Conservation (phyloP, 768 basidiomycete species). For the Xerocomus brunneocitrinus region DNA sequence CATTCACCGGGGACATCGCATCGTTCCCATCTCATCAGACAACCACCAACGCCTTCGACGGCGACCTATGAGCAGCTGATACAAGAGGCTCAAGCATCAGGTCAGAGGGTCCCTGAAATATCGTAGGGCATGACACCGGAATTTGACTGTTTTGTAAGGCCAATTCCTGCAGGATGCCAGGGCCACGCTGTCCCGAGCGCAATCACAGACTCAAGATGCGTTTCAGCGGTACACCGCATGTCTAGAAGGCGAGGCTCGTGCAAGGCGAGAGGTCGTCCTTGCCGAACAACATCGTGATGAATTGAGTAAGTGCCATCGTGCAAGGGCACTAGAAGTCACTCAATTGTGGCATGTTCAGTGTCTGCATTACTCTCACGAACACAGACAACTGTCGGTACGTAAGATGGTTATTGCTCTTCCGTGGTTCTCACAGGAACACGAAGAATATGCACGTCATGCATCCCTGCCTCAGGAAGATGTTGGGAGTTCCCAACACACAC, state of each 20-base stretch:
- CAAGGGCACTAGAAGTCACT: conserved; percentile 13
- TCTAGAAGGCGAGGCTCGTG: conserved; percentile 63
- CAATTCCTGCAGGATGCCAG: conserved; percentile 62
- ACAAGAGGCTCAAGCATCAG: conserved; percentile 56
- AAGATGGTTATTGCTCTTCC: conserved; percentile 11
- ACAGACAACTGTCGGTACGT: conserved; percentile 33
- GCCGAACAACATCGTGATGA: conserved; percentile 72
- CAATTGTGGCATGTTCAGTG: conserved; percentile 23
- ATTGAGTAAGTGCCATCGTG: conserved; percentile 32
- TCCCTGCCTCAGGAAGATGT: conserved; percentile 30
- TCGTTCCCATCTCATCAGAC: conserved; percentile 37
- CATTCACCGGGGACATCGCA: conserved; percentile 30
- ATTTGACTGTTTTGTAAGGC: conserved; percentile 34
- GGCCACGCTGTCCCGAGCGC: conserved; percentile 54
- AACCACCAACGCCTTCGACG: conserved; percentile 48
- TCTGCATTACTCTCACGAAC: conserved; percentile 33
- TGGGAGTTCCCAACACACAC: conserved; percentile 28
- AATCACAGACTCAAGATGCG: conserved; percentile 68
- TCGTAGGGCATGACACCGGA: neutral
- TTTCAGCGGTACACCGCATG: conserved; percentile 66
- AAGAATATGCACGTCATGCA: conserved; percentile 32
- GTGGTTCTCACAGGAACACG: conserved; percentile 17
- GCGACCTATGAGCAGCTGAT: conserved; percentile 49
- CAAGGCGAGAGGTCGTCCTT: conserved; percentile 55
- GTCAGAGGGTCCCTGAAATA: conserved; percentile 35